Evolutionary conservation across 2,329 filamentous ascomycete genomes (phyloP), one percentile per base, ranked within the genome.

Genomic region (Beauveria australis): DNA sequence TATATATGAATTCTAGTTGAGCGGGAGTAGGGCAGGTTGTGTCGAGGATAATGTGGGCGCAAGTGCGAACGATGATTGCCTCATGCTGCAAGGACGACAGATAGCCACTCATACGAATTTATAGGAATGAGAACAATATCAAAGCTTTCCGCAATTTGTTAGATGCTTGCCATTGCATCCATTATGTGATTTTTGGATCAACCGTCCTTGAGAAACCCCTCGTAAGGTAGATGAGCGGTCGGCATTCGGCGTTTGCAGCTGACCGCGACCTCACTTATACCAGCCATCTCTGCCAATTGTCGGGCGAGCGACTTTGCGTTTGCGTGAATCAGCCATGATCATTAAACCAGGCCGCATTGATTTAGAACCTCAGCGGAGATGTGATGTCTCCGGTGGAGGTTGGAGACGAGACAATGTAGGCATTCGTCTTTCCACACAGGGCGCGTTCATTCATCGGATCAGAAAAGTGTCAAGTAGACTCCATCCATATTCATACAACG

Each of bases 71-170:
- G 28, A 48, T 46, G 59, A 61, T 37, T 24, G 44, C 28, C 30
- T 61, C 52, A 61, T 51, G 59, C 52, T n/a, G 28, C 43, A 24
- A 41, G 28, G 52, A 18, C 46, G 19, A 10, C 55, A 49, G 51
- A 16, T 49, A 44, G 51, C 24, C 24, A 46, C 24, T 33, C 44
- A 54, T 22, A 55, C 24, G 43, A 47, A 44, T 61, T 52, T 47
- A 53, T 57, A 61, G 60, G 26, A 61, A 61, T 61, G 26, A 59
- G 56, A 52, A 37, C 24, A 59, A 51, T 43, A 43, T 51, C 7
- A 3, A 59, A 24, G 26, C 33, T 37, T 41, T 44, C 7, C 14
- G 18, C 12, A 46, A 18, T 12, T 51, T 30, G 16, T 12, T 6
- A 8, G 4, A 43, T 18, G 7, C 18, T 10, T 43, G 41, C 18